Conservation (phyloP, 2,329 filamentous ascomycete species). For the Microcyclospora pomicola region DNA sequence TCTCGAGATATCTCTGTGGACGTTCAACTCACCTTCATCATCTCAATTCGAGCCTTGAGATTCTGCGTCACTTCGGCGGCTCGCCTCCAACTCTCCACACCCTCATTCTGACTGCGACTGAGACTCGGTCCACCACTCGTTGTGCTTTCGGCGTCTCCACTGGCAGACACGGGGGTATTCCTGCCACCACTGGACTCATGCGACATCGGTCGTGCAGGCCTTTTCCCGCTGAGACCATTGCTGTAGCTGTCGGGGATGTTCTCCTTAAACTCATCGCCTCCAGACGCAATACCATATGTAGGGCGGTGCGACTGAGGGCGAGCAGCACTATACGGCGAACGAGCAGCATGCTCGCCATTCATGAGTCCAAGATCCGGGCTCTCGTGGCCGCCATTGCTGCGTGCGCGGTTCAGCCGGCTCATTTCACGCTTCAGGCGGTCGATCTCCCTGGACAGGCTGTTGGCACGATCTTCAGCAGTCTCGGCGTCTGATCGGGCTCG, state of each 20-base stretch:
- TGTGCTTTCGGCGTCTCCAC: slow-evolving; percentile 2
- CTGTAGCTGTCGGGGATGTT: slow-evolving; percentile 21
- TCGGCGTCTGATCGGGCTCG: slow-evolving; percentile 82
- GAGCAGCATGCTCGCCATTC: slow-evolving; percentile 1
- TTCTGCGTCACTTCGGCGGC: slow-evolving; percentile 97
- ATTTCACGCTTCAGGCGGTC: slow-evolving; percentile 85
- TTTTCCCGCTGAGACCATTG: slow-evolving; percentile 12
- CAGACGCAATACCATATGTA: neutral
- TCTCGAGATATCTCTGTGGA: slow-evolving; percentile 1
- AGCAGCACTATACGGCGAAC: neutral
- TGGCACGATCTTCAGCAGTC: slow-evolving; percentile 71
- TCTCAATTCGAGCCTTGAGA: slow-evolving; percentile 90
- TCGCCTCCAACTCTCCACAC: slow-evolving; percentile 87
- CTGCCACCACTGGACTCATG: slow-evolving; percentile 12
- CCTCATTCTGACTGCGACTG: slow-evolving; percentile 28
- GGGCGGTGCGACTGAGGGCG: neutral
- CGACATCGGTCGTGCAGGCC: slow-evolving; percentile 9
- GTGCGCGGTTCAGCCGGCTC: slow-evolving; percentile 36
- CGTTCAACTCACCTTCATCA: slow-evolving; percentile 63
- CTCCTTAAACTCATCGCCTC: slow-evolving; percentile 33
- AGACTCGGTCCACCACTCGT: slow-evolving; percentile 1
- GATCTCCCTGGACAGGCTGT: slow-evolving; percentile 72
- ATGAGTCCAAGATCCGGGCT: slow-evolving; percentile 23
- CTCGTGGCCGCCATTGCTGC: slow-evolving; percentile 1
- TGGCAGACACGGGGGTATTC: slow-evolving; percentile 35